Conservation (phyloP, 345 rosid genomes). For the Citropsis articulata region DNA sequence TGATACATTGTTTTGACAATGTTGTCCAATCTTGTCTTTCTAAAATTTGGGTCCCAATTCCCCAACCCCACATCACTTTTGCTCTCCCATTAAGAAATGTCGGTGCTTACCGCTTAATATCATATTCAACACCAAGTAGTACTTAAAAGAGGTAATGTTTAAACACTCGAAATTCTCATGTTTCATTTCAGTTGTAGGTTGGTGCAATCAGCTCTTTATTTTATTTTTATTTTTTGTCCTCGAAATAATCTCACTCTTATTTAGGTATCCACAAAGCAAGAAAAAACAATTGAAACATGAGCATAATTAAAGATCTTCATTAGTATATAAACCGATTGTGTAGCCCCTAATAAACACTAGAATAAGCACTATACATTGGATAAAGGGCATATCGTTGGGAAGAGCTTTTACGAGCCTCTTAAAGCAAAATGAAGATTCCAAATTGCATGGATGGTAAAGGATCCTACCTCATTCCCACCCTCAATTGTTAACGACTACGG, state of each 20-base stretch:
- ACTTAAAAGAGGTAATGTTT: too few relatives aligned
- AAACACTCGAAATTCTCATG: too few relatives aligned
- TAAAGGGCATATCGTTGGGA: neutral
- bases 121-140: neutral
- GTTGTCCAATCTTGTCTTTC: neutral
- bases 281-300: too few relatives aligned
- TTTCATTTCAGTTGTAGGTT: too few relatives aligned
- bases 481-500: too few relatives aligned
- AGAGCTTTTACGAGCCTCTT: neutral
- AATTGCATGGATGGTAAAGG: too few relatives aligned
- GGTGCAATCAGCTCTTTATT: too few relatives aligned
- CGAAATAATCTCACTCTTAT: too few relatives aligned
- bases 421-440: too few relatives aligned
- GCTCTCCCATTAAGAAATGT: neutral
- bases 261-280: too few relatives aligned
- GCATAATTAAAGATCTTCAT: neutral
- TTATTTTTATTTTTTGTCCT: too few relatives aligned
- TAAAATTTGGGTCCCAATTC: neutral
- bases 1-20: neutral
- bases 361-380: neutral
- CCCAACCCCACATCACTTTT: neutral
- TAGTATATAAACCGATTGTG: neutral
- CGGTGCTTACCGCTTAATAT: neutral
- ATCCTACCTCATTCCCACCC: too few relatives aligned
- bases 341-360: neutral